phyloP scores from a whole-genome alignment of 2,329 filamentous ascomycete genomes.

The Aspergillus glaucus region DNA sequence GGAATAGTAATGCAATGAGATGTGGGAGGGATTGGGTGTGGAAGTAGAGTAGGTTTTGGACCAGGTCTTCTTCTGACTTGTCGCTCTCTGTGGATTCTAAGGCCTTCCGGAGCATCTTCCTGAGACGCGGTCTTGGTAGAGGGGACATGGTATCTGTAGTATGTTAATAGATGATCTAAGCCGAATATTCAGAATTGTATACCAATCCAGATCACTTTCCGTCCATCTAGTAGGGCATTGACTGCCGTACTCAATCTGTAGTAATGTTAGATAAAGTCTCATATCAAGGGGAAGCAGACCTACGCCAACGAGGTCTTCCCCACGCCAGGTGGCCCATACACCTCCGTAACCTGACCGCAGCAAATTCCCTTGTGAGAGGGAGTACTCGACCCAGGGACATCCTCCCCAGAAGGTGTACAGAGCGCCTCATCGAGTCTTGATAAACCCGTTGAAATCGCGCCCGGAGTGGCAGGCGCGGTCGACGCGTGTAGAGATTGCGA shows the following conservation, averaged over 20 bases:
- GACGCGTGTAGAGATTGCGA: conserved; percentile 31
- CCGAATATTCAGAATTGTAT: conserved; percentile 26
- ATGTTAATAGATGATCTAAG: neutral
- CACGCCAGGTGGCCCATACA: conserved; percentile 79
- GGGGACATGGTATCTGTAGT: conserved; percentile 46
- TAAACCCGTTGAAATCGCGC: conserved; percentile 40
- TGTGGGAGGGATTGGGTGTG: conserved; percentile 54
- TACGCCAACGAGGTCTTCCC: conserved; percentile 83
- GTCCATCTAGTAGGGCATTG: conserved; percentile 55
- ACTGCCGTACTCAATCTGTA: conserved; percentile 65
- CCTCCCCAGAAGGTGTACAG: conserved; percentile 9
- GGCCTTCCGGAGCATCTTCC: conserved; percentile 36
- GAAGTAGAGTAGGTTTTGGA: conserved; percentile 59
- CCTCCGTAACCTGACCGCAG: conserved; percentile 73
- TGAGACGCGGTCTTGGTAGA: conserved; percentile 44
- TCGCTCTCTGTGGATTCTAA: conserved; percentile 5
- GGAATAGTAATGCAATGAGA: conserved; percentile 65
- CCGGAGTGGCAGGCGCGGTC: conserved; percentile 4
- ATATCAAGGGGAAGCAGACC: conserved; percentile 24
- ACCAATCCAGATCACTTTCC: conserved; percentile 78
- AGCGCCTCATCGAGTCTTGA: conserved; percentile 40
- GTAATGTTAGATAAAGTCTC: conserved; percentile 10
- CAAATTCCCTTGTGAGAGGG: conserved; percentile 53
- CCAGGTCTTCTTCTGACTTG: conserved; percentile 21
- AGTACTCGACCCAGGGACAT: conserved; percentile 4